A percentile compares a stretch with the other conserved stretches of the same genome.
Conservation (phyloP, 345 rosid genomes). For the Salix arbutifolia region DNA sequence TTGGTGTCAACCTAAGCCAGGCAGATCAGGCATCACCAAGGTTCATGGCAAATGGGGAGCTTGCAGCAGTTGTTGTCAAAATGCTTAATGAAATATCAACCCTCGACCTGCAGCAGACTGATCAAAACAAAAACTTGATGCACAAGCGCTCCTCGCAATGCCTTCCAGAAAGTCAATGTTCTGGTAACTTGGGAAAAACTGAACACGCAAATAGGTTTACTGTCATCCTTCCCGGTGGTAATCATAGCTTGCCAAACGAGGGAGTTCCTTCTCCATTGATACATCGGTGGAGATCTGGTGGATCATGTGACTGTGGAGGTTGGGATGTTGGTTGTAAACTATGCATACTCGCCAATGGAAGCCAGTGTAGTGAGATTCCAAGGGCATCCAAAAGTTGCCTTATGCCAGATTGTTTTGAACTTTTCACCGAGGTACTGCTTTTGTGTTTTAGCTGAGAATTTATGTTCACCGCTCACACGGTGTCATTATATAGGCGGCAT, state of each 20-base stretch:
- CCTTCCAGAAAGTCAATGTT: conserved; percentile 18
- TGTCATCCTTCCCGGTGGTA: conserved; percentile 71
- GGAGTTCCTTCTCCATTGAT: conserved; percentile 63
- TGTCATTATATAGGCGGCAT: not conserved
- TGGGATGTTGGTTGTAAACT: conserved; percentile 93
- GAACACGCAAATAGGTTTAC: conserved; percentile 18
- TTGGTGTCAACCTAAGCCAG: conserved; percentile 37
- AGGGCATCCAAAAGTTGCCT: conserved; percentile 16
- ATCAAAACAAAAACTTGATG: conserved; percentile 2
- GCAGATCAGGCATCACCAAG: conserved; percentile 32
- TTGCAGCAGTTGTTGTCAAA: conserved; percentile 58
- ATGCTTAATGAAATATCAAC: conserved; percentile 19
- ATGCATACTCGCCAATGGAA: conserved; percentile 40
- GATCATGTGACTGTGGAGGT: conserved; percentile 90
- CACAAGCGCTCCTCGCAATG: conserved; percentile 15
- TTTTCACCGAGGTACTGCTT: conserved; percentile 51
- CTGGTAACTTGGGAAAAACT: conserved; percentile 26
- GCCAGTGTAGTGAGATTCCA: conserved; percentile 18
- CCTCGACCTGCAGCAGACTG: conserved; percentile 15
- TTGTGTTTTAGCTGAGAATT: not conserved
- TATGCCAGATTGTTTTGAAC: conserved; percentile 37
- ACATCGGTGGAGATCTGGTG: conserved; percentile 70
- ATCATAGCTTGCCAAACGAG: conserved; percentile 63
- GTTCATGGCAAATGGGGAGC: conserved; percentile 41
- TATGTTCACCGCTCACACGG: not conserved